Evolutionary conservation across 148 eudicot species (phyloP).

Genomic region (Amaranthus hypochondriacus): DNA sequence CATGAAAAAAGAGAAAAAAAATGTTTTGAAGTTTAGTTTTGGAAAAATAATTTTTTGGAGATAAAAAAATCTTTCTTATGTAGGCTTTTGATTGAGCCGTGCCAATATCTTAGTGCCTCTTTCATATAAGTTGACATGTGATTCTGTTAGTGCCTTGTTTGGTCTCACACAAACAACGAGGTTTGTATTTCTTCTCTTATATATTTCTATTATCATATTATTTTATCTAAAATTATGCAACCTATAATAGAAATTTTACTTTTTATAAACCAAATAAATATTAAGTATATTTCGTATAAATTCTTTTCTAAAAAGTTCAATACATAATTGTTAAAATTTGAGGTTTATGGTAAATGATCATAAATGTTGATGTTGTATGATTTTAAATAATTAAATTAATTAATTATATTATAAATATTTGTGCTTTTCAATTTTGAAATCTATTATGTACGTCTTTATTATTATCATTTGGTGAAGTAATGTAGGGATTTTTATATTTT

Average conservation of each 20-base stretch:
- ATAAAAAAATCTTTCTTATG: not conserved
- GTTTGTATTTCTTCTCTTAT: not conserved
- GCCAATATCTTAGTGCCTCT: slow-evolving; percentile 50
- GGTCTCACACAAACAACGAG: not conserved
- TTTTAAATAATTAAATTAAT: too few species aligned
- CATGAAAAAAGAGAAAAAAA: too few species aligned
- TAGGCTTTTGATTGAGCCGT: slow-evolving; percentile 46
- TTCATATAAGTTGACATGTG: slow-evolving; percentile 18
- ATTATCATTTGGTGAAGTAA: not conserved
- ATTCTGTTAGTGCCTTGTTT: not conserved
- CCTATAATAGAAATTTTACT: not conserved
- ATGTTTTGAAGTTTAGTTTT: not conserved
- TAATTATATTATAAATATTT: too few species aligned
- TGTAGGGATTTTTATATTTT: too few species aligned
- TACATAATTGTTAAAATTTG: too few species aligned
- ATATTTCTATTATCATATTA: not conserved
- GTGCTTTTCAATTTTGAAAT: too few species aligned
- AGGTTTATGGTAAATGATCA: too few species aligned
- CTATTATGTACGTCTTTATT: too few species aligned
- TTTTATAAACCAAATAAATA: not conserved
- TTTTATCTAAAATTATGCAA: not conserved
- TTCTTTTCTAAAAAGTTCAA: too few species aligned
- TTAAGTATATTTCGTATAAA: too few species aligned
- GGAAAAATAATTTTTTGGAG: not conserved
- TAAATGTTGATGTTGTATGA: too few species aligned